phyloP scores from a whole-genome alignment of 306 rosid genomes.

The Myrica gale region DNA sequence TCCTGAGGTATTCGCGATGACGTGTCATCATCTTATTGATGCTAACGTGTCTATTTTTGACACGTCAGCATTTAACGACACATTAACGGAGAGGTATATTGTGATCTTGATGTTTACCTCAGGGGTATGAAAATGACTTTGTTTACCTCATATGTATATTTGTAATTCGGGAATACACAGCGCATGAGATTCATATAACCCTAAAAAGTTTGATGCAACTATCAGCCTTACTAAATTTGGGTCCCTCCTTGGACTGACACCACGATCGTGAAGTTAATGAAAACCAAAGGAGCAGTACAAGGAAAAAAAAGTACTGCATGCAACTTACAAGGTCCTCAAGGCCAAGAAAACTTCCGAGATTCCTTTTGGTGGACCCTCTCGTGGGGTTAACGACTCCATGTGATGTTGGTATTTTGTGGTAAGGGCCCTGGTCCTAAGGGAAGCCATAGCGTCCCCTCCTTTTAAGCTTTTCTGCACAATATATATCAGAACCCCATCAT shows the following conservation, averaged over 20 bases:
- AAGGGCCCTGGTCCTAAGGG: conserved; percentile 37
- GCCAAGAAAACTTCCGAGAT: conserved; percentile 43
- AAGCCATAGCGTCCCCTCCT: conserved; percentile 49
- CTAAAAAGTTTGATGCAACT: neutral
- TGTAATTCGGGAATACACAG: too few species aligned
- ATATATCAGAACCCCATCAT: conserved; percentile 20
- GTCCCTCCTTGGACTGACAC: conserved; percentile 36
- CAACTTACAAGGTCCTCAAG: conserved; percentile 17
- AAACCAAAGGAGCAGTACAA: neutral
- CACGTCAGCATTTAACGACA: too few species aligned
- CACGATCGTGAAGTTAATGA: conserved; percentile 21
- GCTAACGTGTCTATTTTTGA: too few species aligned
- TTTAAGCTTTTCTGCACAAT: conserved; percentile 31
- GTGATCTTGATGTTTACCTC: too few species aligned
- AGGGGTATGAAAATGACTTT: too few species aligned
- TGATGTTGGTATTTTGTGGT: conserved; percentile 52
- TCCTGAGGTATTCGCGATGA: too few species aligned
- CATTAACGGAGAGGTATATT: too few species aligned
- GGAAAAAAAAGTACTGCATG: conserved; percentile 23
- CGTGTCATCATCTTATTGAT: too few species aligned
- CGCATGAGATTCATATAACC: too few species aligned
- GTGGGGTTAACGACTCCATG: conserved; percentile 57
- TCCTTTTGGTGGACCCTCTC: conserved; percentile 57
- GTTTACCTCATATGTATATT: too few species aligned
- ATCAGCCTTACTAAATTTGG: neutral